Conservation (phyloP, 768 basidiomycete genomes). For the Ramaria sp. region DNA sequence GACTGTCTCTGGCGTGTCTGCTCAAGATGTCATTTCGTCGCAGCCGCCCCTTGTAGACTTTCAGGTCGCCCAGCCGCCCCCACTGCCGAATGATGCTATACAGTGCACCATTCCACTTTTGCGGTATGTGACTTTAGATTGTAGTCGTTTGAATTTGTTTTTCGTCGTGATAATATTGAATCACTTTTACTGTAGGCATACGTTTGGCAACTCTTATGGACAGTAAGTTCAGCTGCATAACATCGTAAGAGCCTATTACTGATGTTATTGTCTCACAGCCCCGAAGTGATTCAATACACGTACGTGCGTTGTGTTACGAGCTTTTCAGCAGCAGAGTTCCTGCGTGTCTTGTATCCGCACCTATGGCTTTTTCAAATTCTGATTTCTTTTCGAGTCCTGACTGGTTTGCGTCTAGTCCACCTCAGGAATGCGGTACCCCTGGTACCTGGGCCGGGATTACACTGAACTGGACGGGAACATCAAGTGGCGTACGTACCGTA, state of each 20-base stretch:
- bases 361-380: too few relatives aligned
- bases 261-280: constrained; percentile 25
- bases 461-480: constrained; percentile 70
- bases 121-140: too few relatives aligned
- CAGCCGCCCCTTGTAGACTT: constrained; percentile 43
- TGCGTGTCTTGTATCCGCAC: too few relatives aligned
- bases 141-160: too few relatives aligned
- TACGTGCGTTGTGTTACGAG: constrained; percentile 16
- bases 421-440: constrained; percentile 54
- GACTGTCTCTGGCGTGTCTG: too few relatives aligned
- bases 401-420: too few relatives aligned
- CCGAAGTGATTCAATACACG: constrained; percentile 55
- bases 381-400: too few relatives aligned
- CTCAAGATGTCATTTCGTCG: too few relatives aligned
- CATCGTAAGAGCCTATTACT: not conserved
- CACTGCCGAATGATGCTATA: constrained; percentile 45
- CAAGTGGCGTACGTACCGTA: constrained; percentile 40
- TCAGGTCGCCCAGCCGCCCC: constrained; percentile 64
- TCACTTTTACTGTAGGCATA: constrained; percentile 32
- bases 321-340: not conserved
- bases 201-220: constrained; percentile 65
- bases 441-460: constrained; percentile 70
- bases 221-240: constrained; percentile 28
- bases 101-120: constrained; percentile 57
- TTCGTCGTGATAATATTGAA: not conserved